These are phyloP conservation scores for Candida schatavii DNA, from an alignment of 805 yeast genomes.

Conservation along the genomic window DNA sequence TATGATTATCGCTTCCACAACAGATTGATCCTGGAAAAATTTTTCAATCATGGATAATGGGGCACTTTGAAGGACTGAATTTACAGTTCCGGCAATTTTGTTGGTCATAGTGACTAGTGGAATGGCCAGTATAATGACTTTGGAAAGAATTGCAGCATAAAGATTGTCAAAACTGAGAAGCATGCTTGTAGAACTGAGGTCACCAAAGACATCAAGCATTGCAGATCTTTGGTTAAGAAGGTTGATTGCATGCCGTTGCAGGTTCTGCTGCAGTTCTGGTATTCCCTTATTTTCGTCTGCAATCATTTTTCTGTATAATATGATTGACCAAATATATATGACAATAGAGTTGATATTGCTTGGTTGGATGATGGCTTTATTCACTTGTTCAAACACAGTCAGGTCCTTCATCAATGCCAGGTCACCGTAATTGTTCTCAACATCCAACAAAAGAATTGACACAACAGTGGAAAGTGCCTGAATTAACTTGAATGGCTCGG, in stretches of 20 bases:
- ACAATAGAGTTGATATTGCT: constrained; percentile 46
- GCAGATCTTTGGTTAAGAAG: constrained; percentile 39
- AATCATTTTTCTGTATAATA: constrained; percentile 50
- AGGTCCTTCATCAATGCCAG: constrained; percentile 36
- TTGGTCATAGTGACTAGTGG: constrained; percentile 51
- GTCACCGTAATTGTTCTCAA: constrained; percentile 46
- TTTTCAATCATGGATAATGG: constrained; percentile 43
- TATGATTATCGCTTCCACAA: constrained; percentile 45
- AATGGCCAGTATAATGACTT: constrained; percentile 42
- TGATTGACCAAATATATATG: constrained; percentile 65
- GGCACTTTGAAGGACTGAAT: constrained; percentile 39
- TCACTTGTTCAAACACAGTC: constrained; percentile 35
- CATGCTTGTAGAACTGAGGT: constrained; percentile 39
- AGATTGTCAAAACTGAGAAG: constrained; percentile 48
- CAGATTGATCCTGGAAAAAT: constrained; percentile 46
- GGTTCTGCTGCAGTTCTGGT: too few relatives aligned
- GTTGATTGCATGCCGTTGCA: constrained; percentile 2
- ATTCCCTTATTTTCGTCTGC: constrained; percentile 12
- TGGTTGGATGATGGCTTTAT: constrained; percentile 34
- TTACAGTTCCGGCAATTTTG: constrained; percentile 40
- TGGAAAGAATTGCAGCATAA: constrained; percentile 49
- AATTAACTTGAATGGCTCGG: constrained; percentile 30
- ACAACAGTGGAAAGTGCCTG: constrained; percentile 48
- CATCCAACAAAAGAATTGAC: constrained; percentile 54
- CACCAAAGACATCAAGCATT: constrained; percentile 43